phyloP scores from a whole-genome alignment of 1,284 basidiomycete genomes.

The Waitea zeae region DNA sequence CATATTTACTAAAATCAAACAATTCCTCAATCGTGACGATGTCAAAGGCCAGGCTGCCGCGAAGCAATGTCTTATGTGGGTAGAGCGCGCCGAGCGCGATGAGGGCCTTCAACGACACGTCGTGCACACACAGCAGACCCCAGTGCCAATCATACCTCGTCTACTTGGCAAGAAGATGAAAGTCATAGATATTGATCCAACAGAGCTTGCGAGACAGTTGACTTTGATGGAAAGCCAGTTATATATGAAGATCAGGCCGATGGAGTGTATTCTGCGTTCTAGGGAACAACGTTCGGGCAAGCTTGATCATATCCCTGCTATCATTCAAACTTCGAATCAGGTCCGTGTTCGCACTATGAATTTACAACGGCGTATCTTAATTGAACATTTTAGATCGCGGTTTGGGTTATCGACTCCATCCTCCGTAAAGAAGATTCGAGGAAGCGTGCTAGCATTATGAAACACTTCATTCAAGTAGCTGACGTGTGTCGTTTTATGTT shows the following conservation, averaged over 20 bases:
- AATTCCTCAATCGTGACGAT: slow-evolving; percentile 57
- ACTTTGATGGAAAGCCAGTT: slow-evolving; percentile 85
- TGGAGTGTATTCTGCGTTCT: slow-evolving; percentile 79
- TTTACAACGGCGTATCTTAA: too few relatives aligned
- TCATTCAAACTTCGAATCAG: slow-evolving; percentile 87
- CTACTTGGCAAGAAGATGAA: slow-evolving; percentile 54
- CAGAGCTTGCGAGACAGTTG: slow-evolving; percentile 88
- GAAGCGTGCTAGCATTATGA: slow-evolving; percentile 67
- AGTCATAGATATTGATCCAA: slow-evolving; percentile 74
- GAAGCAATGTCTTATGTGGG: slow-evolving; percentile 52
- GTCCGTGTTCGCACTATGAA: slow-evolving; percentile 32
- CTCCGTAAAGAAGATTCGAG: slow-evolving; percentile 76
- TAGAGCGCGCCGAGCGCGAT: slow-evolving; percentile 48
- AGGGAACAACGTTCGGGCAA: slow-evolving; percentile 59
- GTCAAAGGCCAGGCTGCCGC: slow-evolving; percentile 47
- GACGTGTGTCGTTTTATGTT: slow-evolving; percentile 44
- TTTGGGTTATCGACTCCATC: slow-evolving; percentile 90
- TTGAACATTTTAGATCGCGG: slow-evolving; percentile 60
- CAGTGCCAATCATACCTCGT: slow-evolving; percentile 66
- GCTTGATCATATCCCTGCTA: slow-evolving; percentile 71
- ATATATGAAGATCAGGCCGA: slow-evolving; percentile 79
- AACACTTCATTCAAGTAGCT: slow-evolving; percentile 87
- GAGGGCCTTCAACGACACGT: slow-evolving; percentile 31
- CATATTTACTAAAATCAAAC: slow-evolving; percentile 63
- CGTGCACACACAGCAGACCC: slow-evolving; percentile 24